Percentiles rank a stretch among this genome's conserved stretches.
Conservation (phyloP, 1,139 yeast species). For the Geotrichum candidum region DNA sequence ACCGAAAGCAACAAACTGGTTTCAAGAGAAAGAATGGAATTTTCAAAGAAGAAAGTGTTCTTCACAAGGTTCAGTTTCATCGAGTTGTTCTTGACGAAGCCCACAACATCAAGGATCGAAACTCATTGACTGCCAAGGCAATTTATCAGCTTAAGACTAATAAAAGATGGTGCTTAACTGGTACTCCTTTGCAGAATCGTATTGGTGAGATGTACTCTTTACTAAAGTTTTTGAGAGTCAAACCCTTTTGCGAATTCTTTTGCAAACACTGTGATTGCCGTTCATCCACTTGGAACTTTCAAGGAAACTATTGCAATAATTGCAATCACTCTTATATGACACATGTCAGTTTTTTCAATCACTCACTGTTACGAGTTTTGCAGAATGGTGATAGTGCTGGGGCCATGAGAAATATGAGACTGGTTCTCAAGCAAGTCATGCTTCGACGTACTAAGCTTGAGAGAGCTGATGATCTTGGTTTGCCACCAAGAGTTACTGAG, state of each 20-base stretch:
- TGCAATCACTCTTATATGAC: slow-evolving; percentile 93
- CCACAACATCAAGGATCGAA: slow-evolving; percentile 91
- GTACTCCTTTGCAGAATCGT: slow-evolving; percentile 93
- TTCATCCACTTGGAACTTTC: slow-evolving; percentile 77
- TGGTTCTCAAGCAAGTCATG: slow-evolving; percentile 72
- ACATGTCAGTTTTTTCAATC: slow-evolving; percentile 92
- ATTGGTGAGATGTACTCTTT: slow-evolving; percentile 94
- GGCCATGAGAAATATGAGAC: slow-evolving; percentile 71
- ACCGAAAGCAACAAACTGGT: slow-evolving; percentile 76
- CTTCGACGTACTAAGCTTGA: slow-evolving; percentile 90
- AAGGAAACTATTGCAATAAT: slow-evolving; percentile 72
- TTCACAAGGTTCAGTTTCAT: slow-evolving; percentile 73
- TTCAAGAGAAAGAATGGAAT: slow-evolving; percentile 63
- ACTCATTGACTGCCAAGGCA: slow-evolving; percentile 88
- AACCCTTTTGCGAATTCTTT: slow-evolving; percentile 82
- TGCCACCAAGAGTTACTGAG: slow-evolving; percentile 91
- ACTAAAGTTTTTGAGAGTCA: slow-evolving; percentile 71
- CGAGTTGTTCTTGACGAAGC: slow-evolving; percentile 95
- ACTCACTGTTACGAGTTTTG: slow-evolving; percentile 86
- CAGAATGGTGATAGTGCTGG: slow-evolving; percentile 75
- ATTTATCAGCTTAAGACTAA: slow-evolving; percentile 66
- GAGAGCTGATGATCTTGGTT: slow-evolving; percentile 92
- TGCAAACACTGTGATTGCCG: slow-evolving; percentile 88
- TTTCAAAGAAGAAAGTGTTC: slow-evolving; percentile 67
- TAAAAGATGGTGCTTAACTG: slow-evolving; percentile 86